Conservation (phyloP, 139 green algal genomes). For the Chloropicon primus region DNA sequence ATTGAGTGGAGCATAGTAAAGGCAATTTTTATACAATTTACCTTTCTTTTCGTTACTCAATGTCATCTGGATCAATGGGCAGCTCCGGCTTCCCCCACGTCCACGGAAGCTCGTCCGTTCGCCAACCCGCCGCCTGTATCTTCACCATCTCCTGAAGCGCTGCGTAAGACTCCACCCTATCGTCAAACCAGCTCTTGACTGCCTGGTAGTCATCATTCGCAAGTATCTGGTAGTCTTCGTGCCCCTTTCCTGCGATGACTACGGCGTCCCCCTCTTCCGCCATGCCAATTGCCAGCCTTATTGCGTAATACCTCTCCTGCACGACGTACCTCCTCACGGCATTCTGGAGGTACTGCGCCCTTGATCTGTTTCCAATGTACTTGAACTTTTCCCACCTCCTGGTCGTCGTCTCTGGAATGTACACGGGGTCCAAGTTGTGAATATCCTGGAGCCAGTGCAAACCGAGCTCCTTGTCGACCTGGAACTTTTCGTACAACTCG, state of each 20-base stretch:
- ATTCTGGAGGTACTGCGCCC: conserved; percentile 8
- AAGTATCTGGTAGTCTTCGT: conserved; percentile 37
- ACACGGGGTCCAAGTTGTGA: conserved; percentile 16
- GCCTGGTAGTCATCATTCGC: conserved; percentile 18
- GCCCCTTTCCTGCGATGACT: conserved; percentile 77
- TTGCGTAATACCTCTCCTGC: conserved; percentile 67
- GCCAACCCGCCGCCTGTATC: neutral
- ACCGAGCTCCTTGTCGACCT: conserved; percentile 2
- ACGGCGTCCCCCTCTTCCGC: conserved; percentile 65
- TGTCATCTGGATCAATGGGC: neutral
- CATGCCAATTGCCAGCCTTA: conserved; percentile 85
- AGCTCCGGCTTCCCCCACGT: neutral
- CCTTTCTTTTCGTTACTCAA: neutral
- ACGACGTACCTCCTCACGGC: conserved; percentile 38
- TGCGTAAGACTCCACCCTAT: conserved; percentile 49
- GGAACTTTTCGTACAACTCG: conserved; percentile 31
- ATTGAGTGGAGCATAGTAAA: neutral
- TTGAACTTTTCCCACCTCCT: conserved; percentile 1
- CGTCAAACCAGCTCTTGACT: conserved; percentile 72
- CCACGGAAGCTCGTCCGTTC: neutral
- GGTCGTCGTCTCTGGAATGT: conserved; percentile 6
- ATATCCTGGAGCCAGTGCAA: neutral
- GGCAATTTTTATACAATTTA: neutral
- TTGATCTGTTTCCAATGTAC: neutral
- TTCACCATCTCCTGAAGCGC: conserved; percentile 6